Base-by-base conservation (phyloP, 2,329 filamentous ascomycete species). In the Aaosphaeria arxii region DNA sequence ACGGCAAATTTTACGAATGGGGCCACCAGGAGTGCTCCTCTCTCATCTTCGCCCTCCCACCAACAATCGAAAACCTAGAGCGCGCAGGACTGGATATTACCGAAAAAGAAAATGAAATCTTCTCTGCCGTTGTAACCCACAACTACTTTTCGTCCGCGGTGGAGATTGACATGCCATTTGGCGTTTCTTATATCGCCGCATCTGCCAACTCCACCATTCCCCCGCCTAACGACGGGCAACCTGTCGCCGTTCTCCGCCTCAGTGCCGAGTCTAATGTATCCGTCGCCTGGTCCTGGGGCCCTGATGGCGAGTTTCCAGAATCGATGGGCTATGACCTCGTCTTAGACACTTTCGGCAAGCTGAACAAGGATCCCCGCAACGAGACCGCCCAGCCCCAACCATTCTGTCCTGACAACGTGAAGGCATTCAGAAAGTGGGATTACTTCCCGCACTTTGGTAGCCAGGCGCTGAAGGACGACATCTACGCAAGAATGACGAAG, bases 281-380 rank as follows among this genome's bases (percentile, higher is more conserved):
- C 1, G 63, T 67, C 6, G 56, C 65, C 6, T 71, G 67, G 67
- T 69, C 65, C 7, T 70, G 67, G 67, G 67, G 67, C 9, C 64
- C 66, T 1, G 64, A 69, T 38, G 60, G 66, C 30, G 67, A 53
- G 47, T 54, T 67, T 36, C 56, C 65, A 4, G 61, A 64, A 40
- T 45, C 56, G 4, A 52, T 57, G 1, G 66, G 62, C 11, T 52
- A 55, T 17, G 45, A 55, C 3, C 48, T 69, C 7, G 55, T 70
- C 13, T 49, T 63, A 32, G 50, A 60, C n/a, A 69, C 66, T 13
- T 28, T 71, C 9, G 61, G 61, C 6, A 54, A 56, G 24, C 54
- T 71, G 44, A 71, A 71, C 55, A 69, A 67, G 47, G 66, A 71
- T 42, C 67, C 67, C 7, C 53, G 67, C n/a, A 64, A 71, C 35